Evolutionary conservation across 2,329 filamentous ascomycete genomes (phyloP).

Genomic region (Ceratocystis ficicola): DNA sequence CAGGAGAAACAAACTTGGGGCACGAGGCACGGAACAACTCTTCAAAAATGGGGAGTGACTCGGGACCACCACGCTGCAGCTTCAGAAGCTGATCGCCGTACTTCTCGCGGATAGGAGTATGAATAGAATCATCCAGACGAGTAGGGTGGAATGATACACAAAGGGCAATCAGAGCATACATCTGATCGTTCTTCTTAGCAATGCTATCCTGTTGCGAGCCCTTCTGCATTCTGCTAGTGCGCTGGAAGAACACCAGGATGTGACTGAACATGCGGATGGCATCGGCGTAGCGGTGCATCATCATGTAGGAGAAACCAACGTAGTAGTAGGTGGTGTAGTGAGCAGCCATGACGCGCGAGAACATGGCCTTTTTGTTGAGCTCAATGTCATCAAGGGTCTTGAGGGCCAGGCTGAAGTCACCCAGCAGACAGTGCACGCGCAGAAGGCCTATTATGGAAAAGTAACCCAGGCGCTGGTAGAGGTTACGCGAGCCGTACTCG

Average conservation of each 20-base stretch:
- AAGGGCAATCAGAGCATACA: constrained; percentile 98
- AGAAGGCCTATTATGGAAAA: constrained; percentile 98
- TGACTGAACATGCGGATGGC: constrained; percentile 99
- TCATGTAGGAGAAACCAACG: constrained; percentile 99
- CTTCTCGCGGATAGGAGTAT: constrained; percentile 95
- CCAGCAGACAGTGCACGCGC: constrained; percentile 88
- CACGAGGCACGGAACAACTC: constrained; percentile 96
- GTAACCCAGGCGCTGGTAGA: constrained; percentile 98
- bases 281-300: constrained; percentile 99
- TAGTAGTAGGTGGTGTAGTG: constrained; percentile 99
- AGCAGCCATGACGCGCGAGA: constrained; percentile 96
- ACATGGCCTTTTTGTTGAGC: constrained; percentile 99
- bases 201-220: constrained; percentile 96
- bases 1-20: constrained; percentile 98
- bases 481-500: constrained; percentile 84
- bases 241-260: constrained; percentile 95
- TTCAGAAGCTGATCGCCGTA: constrained; percentile 96
- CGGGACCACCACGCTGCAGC: constrained; percentile 89
- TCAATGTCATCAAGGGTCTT: constrained; percentile 99
- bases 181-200: constrained; percentile 99
- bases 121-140: constrained; percentile 94
- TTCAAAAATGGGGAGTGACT: constrained; percentile 92
- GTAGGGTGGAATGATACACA: constrained; percentile 97
- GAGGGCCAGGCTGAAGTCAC: constrained; percentile 93
- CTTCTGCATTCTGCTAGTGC: constrained; percentile 99